Evolutionary conservation across 2,329 filamentous ascomycete genomes (phyloP), one percentile per base, ranked within the genome.

Genomic region (Escovopsis sp.): DNA sequence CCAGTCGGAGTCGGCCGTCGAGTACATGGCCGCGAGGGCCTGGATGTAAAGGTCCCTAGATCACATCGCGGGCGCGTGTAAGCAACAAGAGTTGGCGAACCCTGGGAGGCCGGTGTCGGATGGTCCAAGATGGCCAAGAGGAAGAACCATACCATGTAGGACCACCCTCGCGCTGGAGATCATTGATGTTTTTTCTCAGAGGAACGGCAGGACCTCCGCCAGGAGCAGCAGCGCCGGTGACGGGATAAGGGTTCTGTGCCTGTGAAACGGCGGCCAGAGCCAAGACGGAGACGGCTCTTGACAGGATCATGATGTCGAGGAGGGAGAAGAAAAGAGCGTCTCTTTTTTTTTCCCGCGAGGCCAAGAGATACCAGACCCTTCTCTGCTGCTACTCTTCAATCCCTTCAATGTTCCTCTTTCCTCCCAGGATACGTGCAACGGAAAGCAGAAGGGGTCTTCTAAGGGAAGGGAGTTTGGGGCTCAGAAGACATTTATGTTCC

Each of bases 11-110:
- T 66, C 56, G 44, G 64, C 51, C 26, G 53, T 54, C 3, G 58
- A 57, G 43, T 72, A 64, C 47, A 74, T 59, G 19, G 60, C 56
- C 33, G 55, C 53, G 15, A 74, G 51, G 11, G 67, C 65, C 35
- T 63, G 63, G 23, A 75, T 59, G 48, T 69, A 70, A 6, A 75
- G 59, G 39, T 73, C 67, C 69, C 69, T 65, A 35, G 38, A 6
- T 7, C 10, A 15, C 6, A 33, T 35, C 34, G 23, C 30, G 30
- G 9, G 32, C 35, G 33, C 19, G 42, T 55, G 15, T 56, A 36
- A 28, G 38, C 34, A 39, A 23, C 6, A 4, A 4, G 23, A 23
- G 6, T 3, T 23, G 23, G 23, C 23, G 23, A 23, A 23, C 6
- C 23, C 23, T 23, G 2, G 23, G 23, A 6, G 23, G 23, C 23